Evolutionary conservation across 1,284 basidiomycete genomes (phyloP), one percentile per base, ranked within the genome.

Genomic region (Moniliella sp.): DNA sequence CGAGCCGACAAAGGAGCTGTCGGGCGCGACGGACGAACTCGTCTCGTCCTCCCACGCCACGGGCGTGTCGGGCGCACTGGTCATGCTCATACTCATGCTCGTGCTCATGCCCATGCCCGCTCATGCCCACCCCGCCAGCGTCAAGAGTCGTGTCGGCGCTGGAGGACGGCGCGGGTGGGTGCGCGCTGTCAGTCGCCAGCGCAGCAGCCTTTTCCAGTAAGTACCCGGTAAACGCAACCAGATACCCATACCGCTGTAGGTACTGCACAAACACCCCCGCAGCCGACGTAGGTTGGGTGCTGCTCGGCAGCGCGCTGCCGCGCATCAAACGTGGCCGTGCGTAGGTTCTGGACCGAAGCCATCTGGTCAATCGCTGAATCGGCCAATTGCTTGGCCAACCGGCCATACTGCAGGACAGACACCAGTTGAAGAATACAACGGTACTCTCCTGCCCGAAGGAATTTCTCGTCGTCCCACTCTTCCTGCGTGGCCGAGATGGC

Each of bases 171-270:
- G 58, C 4, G 27, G 15, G 16, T 17, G 25, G 28, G 25, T 25
- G 11, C 13, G 15, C 5, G 40, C 37, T 16, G 38, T 40, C 26
- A 35, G 27, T 39, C 4, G 41, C 43, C 14, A 40, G 36, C 41
- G 43, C 55, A 68, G 70, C 40, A 15, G 49, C 44, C 40, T 62
- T 60, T 62, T 93, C 88, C 34, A 97, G 73, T 44, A 97, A 66
- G 61, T 91, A 97, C 61, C 91, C 86, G 16, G 91, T 78, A 42
- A 97, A 82, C 4, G 83, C 82, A 46, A 97, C 91, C 28, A 94
- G 65, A 4, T 80, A 76, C 1, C 80, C 50, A 55, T 94, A 91
- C 9, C 54, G 35, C 33, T 45, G 45, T 25, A 59, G 36, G 33
- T 59, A 59, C 36, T 57, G 57, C 21, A 37, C 42, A 19, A 44